Evolutionary conservation across 129 eudicot species (phyloP), one percentile per base, ranked within the genome.

Genomic region (Heracleum sosnowskyi): DNA sequence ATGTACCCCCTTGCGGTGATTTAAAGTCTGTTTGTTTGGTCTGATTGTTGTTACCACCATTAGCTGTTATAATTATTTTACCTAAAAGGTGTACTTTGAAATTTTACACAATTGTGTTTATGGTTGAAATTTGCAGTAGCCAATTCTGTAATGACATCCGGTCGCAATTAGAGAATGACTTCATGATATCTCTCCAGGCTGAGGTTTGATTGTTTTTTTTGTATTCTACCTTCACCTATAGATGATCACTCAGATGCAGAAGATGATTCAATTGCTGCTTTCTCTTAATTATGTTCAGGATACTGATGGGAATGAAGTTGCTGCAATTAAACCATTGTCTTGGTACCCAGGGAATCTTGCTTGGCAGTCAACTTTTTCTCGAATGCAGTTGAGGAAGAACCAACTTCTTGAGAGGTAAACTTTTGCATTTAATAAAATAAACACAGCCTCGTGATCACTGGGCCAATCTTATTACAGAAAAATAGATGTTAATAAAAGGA

Each of bases 271-370:
- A 9, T 77, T 75, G 18, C 45, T 82, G 51, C 7, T 57, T 76
- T 49, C 77, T 51, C 20, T 55, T 47, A 35, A 55, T 79, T 71
- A 39, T 76, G 53, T 79, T 62, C 82, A 95, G 99, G 96, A 47
- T 68, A 60, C 83, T 37, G 94, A 85, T 78, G 94, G 90, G 80
- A 84, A 40, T 22, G 95, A 90, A 76, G 87, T 86, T 46, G 92
- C 84, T 75, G 91, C 94, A 77, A 84, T 95, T 73, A 88, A 81
- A 81, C 90, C 97, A 75, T 81, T 95, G 85, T 92, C 95, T 77
- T 95, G 99, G 99, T 95, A 92, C 83, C 99, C 99, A 31, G 91
- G 85, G 71, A 92, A 95, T 86, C 88, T 92, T 74, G 99, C 99
- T 11, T 95, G 99, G 99, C 97, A 92, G 82, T 92, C 99, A 41